Evolutionary conservation across 108 stramenopile species (phyloP).

Genomic region (Mediolabrus comicus): DNA sequence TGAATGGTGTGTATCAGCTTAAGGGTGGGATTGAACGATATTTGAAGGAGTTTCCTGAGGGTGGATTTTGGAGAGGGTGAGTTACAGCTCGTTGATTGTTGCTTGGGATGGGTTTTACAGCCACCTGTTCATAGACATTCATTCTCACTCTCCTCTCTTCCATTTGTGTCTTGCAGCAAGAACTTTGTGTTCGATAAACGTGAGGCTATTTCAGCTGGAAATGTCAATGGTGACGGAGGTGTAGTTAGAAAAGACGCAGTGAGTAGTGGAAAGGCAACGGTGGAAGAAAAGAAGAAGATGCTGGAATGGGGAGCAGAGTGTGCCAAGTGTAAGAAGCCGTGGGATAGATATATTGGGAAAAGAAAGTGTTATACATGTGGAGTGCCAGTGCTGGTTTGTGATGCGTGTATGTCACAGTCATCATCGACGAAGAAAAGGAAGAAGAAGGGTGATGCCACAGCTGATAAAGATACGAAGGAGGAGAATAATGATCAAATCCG

Average conservation of each 20-base stretch:
- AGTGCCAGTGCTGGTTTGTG: conserved; percentile 88
- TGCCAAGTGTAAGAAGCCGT: conserved; percentile 63
- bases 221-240: conserved; percentile 82
- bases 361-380: conserved; percentile 88
- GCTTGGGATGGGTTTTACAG: too few relatives aligned
- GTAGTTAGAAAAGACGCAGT: conserved; percentile 54
- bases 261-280: conserved; percentile 22
- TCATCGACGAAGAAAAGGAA: conserved; percentile 26
- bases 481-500: conserved; percentile 45
- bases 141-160: too few relatives aligned
- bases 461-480: background rate
- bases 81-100: too few relatives aligned
- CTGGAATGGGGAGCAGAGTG: conserved; percentile 46
- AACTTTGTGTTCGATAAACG: conserved; percentile 91
- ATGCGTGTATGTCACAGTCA: conserved; percentile 71
- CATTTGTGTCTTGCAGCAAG: too few relatives aligned
- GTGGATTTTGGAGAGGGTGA: conserved; percentile 87
- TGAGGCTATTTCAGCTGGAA: conserved; percentile 76
- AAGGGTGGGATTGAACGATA: conserved; percentile 88
- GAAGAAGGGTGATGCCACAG: conserved; percentile 5
- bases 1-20: conserved; percentile 87
- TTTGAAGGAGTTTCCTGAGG: conserved; percentile 80
- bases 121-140: too few relatives aligned
- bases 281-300: conserved; percentile 28
- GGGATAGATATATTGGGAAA: conserved; percentile 94